phyloP scores from a whole-genome alignment of 768 basidiomycete species.

The Daedaleopsis nitida region DNA sequence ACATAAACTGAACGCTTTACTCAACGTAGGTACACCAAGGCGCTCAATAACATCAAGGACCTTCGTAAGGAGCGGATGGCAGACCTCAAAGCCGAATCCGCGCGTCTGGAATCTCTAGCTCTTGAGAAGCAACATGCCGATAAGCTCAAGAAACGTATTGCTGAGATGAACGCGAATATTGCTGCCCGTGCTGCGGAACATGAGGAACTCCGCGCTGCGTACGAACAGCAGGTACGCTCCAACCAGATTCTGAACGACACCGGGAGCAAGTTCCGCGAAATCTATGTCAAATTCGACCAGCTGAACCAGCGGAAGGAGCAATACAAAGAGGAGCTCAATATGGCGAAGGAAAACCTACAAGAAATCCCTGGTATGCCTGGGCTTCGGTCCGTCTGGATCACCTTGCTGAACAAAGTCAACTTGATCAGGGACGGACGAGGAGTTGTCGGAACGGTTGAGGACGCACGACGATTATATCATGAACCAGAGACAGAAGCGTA shows the following conservation, averaged over 20 bases:
- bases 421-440: conserved; percentile 67
- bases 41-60: conserved; percentile 86
- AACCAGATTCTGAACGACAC: conserved; percentile 82
- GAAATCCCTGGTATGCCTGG: conserved; percentile 59
- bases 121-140: conserved; percentile 86
- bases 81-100: conserved; percentile 93
- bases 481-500: conserved; percentile 50
- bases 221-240: conserved; percentile 64
- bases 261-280: conserved; percentile 83
- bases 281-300: conserved; percentile 70
- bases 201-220: conserved; percentile 67
- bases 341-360: conserved; percentile 63
- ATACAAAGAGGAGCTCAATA: conserved; percentile 60
- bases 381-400: conserved; percentile 19
- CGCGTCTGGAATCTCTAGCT: conserved; percentile 74
- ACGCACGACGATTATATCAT: conserved; percentile 63
- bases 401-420: background rate
- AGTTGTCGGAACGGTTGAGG: conserved; percentile 56
- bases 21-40: conserved; percentile 84
- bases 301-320: conserved; percentile 64
- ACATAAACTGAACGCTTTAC: too few relatives aligned
- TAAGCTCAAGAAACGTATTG: conserved; percentile 69
- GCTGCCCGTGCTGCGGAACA: conserved; percentile 72
- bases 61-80: conserved; percentile 89
- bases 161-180: conserved; percentile 62